phyloP scores from a whole-genome alignment of 768 basidiomycete species.

The Lanmaoa pseudosensibilis region DNA sequence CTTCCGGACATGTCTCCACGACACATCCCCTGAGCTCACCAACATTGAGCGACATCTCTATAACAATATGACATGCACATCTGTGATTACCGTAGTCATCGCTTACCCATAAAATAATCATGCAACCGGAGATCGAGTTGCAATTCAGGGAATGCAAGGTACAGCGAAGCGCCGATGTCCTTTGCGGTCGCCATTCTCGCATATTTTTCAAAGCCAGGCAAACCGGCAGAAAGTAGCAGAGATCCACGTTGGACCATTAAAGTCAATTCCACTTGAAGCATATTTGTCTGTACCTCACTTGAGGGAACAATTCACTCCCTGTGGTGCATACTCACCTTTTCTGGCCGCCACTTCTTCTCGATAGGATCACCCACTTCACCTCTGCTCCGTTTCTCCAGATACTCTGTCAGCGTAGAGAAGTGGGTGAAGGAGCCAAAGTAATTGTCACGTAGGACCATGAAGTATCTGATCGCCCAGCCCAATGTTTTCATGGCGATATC shows the following conservation, averaged over 20 bases:
- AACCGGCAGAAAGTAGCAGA: slow-evolving; percentile 63
- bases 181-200: slow-evolving; percentile 25
- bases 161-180: slow-evolving; percentile 53
- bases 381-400: slow-evolving; percentile 63
- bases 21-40: slow-evolving; percentile 58
- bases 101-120: slow-evolving; percentile 85
- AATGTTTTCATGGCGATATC: slow-evolving; percentile 65
- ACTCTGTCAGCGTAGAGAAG: slow-evolving; percentile 86
- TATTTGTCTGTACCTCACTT: slow-evolving; percentile 62
- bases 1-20: slow-evolving; percentile 46
- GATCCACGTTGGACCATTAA: slow-evolving; percentile 52
- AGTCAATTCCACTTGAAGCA: slow-evolving; percentile 71
- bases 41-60: slow-evolving; percentile 80
- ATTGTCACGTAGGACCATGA: slow-evolving; percentile 89
- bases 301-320: slow-evolving; percentile 1
- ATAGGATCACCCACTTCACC: slow-evolving; percentile 79
- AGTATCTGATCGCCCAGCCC: slow-evolving; percentile 87
- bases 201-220: slow-evolving; percentile 58
- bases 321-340: slow-evolving; percentile 50
- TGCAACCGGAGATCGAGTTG: slow-evolving; percentile 78
- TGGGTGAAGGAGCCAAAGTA: slow-evolving; percentile 95
- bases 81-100: neutral
- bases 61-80: slow-evolving; percentile 9
- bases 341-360: slow-evolving; percentile 73
- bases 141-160: slow-evolving; percentile 62